These are phyloP conservation scores for Cystobasidiopsis lactophilus DNA, from an alignment of 768 basidiomycete species.

Conservation along the genomic window DNA sequence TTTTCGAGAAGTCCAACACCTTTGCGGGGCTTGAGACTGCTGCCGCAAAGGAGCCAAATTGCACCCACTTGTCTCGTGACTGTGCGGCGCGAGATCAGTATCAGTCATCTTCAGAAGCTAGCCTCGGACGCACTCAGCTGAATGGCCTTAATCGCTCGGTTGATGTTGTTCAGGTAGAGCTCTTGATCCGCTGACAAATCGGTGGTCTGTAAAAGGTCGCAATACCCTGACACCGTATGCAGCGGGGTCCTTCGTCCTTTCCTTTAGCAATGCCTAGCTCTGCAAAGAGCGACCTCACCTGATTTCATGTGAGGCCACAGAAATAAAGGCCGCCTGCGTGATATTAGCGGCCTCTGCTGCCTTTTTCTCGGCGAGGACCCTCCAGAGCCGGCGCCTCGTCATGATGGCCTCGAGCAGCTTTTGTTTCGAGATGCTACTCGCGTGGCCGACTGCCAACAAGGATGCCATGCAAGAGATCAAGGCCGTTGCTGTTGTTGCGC, in stretches of 20 bases:
- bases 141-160: too few species aligned
- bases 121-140: too few species aligned
- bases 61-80: too few species aligned
- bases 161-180: neutral
- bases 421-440: neutral
- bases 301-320: neutral
- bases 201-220: neutral
- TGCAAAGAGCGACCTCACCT: too few species aligned
- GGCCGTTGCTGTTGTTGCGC: neutral
- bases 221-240: neutral
- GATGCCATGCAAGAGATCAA: neutral
- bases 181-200: neutral
- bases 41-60: too few species aligned
- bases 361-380: neutral
- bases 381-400: neutral
- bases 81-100: too few species aligned
- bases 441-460: neutral
- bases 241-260: neutral
- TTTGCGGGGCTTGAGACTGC: too few species aligned
- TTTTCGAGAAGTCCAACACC: too few species aligned
- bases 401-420: neutral
- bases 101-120: too few species aligned
- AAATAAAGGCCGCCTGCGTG: neutral
- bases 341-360: neutral
- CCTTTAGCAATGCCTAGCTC: too few species aligned